Evolutionary conservation across 768 basidiomycete species (phyloP).

Genomic region (Mycena haematopus): DNA sequence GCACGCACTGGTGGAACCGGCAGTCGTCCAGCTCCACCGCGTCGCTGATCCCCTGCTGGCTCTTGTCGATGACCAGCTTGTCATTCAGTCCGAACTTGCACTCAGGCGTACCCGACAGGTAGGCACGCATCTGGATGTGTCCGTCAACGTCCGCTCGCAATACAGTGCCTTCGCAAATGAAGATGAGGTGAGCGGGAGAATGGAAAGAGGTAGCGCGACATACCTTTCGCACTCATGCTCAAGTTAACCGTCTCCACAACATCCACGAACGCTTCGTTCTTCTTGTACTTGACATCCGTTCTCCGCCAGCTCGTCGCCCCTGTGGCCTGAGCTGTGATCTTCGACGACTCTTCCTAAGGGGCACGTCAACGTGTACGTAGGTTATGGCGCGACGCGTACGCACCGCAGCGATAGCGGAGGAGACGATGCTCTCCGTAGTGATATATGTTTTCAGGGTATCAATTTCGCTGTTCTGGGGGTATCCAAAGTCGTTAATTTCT

Average conservation of each 20-base stretch:
- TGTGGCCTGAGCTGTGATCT: slow-evolving; percentile 96
- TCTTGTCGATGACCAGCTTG: slow-evolving; percentile 96
- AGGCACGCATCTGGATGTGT: slow-evolving; percentile 97
- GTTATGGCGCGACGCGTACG: slow-evolving; percentile 30
- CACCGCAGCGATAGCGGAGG: slow-evolving; percentile 83
- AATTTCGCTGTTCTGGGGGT: slow-evolving; percentile 98
- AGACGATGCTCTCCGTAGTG: slow-evolving; percentile 95
- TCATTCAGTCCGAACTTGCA: slow-evolving; percentile 99
- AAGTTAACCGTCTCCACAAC: slow-evolving; percentile 97
- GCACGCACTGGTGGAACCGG: slow-evolving; percentile 98
- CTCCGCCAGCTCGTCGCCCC: slow-evolving; percentile 96
- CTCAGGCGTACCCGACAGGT: slow-evolving; percentile 95
- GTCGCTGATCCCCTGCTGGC: slow-evolving; percentile 65
- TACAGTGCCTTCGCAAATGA: slow-evolving; percentile 65
- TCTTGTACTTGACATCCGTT: slow-evolving; percentile 97
- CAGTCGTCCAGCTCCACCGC: slow-evolving; percentile 98
- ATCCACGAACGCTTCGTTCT: slow-evolving; percentile 99
- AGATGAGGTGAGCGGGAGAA: not conserved
- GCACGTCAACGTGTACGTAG: not conserved
- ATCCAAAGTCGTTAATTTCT: slow-evolving; percentile 99
- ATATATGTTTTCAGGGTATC: slow-evolving; percentile 98
- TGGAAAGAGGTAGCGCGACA: slow-evolving; percentile 28
- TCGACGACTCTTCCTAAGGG: slow-evolving; percentile 90
- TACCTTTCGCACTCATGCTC: slow-evolving; percentile 97
- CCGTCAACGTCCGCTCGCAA: slow-evolving; percentile 98